Evolutionary conservation across 352 stramenopile genomes (phyloP).

Genomic region (Phytophthora colocasiae): DNA sequence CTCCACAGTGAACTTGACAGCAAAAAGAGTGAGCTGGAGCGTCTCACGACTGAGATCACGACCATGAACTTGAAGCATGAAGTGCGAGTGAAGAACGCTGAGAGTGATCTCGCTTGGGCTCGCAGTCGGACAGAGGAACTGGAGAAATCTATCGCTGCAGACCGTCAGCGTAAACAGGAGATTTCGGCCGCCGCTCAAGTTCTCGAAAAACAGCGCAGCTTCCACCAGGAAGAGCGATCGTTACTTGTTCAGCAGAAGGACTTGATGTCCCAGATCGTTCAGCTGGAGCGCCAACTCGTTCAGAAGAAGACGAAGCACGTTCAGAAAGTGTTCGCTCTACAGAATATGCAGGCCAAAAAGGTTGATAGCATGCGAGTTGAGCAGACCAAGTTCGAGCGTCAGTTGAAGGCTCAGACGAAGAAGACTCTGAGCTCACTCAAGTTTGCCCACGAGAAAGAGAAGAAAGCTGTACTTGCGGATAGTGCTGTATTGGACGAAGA

Average conservation of each 20-base stretch:
- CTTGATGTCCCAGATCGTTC: conserved; percentile 59
- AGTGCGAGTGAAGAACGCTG: conserved; percentile 52
- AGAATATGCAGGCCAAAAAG: conserved; percentile 47
- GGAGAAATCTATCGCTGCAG: conserved; percentile 42
- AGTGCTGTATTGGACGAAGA: conserved; percentile 44
- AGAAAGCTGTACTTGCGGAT: conserved; percentile 38
- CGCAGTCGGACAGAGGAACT: conserved; percentile 57
- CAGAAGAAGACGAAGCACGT: conserved; percentile 71
- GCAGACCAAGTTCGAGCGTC: conserved; percentile 55
- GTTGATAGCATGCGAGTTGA: conserved; percentile 46
- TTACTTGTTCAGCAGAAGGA: conserved; percentile 65
- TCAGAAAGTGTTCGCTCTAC: conserved; percentile 57
- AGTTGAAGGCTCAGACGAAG: conserved; percentile 68
- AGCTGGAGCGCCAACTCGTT: conserved; percentile 62
- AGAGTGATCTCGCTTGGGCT: conserved; percentile 62
- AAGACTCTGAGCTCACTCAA: conserved; percentile 53
- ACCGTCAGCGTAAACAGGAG: conserved; percentile 41
- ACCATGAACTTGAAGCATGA: conserved; percentile 73
- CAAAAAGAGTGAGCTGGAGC: conserved; percentile 57
- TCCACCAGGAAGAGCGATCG: conserved; percentile 63
- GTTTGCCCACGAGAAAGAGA: conserved; percentile 59
- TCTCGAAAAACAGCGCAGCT: conserved; percentile 55
- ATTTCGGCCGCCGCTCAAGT: conserved; percentile 45
- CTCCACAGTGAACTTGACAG: conserved; percentile 54
- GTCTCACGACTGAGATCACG: conserved; percentile 48